phyloP scores from a whole-genome alignment of 768 basidiomycete species.

The Candolleomyces aberdarensis region DNA sequence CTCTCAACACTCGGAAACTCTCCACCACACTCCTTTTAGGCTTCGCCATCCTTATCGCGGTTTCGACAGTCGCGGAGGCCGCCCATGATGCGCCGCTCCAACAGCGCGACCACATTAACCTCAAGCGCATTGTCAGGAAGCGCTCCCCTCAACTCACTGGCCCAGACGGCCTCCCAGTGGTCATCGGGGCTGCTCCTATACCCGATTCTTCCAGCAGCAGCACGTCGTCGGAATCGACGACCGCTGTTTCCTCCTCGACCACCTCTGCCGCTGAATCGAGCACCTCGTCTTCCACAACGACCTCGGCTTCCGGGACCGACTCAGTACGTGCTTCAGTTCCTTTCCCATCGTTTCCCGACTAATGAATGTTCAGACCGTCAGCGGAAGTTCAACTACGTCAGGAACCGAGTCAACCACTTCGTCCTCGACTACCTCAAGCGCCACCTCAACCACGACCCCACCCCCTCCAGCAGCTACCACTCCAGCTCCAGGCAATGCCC shows the following conservation, averaged over 20 bases:
- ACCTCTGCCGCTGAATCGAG: constrained; percentile 10
- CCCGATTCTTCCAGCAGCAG: constrained; percentile 13
- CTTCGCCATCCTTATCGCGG: constrained; percentile 51
- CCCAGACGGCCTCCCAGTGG: constrained; percentile 15
- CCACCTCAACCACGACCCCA: constrained; percentile 10
- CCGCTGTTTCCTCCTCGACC: constrained; percentile 11
- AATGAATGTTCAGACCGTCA: background rate
- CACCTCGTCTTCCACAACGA: constrained; percentile 14
- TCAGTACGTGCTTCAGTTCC: background rate
- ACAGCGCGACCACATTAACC: constrained; percentile 53
- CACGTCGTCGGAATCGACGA: constrained; percentile 11
- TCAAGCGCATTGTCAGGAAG: constrained; percentile 70
- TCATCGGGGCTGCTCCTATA: constrained; percentile 33
- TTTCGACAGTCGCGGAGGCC: constrained; percentile 44
- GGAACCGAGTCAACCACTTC: constrained; percentile 5
- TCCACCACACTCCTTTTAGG: constrained; percentile 56
- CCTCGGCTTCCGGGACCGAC: constrained; percentile 10
- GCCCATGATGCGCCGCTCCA: constrained; percentile 34
- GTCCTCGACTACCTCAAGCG: constrained; percentile 10
- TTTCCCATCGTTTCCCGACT: background rate
- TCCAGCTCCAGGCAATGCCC: constrained; percentile 12
- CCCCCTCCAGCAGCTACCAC: constrained; percentile 7
- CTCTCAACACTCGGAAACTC: constrained; percentile 7
- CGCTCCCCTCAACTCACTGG: constrained; percentile 36
- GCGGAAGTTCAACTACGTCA: constrained; percentile 7